Conservation (phyloP, 768 basidiomycete genomes). For the Podaxis sp. region DNA sequence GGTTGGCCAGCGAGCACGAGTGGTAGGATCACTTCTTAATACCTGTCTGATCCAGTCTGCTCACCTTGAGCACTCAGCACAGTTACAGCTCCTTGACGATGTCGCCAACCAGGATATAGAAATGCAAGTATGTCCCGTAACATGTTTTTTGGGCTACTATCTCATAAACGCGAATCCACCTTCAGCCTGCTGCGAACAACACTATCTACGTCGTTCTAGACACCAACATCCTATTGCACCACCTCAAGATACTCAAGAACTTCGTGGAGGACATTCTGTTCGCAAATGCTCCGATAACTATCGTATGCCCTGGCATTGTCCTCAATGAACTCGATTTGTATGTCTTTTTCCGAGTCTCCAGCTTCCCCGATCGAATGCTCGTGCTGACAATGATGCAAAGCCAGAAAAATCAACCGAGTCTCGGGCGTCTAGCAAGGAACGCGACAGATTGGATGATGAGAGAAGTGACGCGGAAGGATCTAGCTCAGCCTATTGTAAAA, state of each 20-base stretch:
- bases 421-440: constrained; percentile 65
- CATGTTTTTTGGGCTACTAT: background rate
- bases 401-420: constrained; percentile 43
- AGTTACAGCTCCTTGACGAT: constrained; percentile 51
- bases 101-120: constrained; percentile 68
- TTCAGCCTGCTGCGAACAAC: constrained; percentile 9
- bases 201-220: constrained; percentile 60
- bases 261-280: constrained; percentile 64
- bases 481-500: constrained; percentile 32
- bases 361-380: background rate
- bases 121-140: constrained; percentile 55
- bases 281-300: constrained; percentile 44
- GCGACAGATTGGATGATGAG: constrained; percentile 69
- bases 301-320: constrained; percentile 74
- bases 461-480: constrained; percentile 49
- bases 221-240: constrained; percentile 74
- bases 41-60: constrained; percentile 15
- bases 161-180: background rate
- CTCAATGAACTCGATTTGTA: constrained; percentile 78
- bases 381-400: constrained; percentile 23
- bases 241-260: constrained; percentile 59
- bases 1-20: background rate
- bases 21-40: background rate
- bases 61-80: constrained; percentile 30
- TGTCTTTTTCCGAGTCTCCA: background rate